Evolutionary conservation across 2,329 filamentous ascomycete genomes (phyloP), one percentile per base, ranked within the genome.

Genomic region (Ascomycota sp.): DNA sequence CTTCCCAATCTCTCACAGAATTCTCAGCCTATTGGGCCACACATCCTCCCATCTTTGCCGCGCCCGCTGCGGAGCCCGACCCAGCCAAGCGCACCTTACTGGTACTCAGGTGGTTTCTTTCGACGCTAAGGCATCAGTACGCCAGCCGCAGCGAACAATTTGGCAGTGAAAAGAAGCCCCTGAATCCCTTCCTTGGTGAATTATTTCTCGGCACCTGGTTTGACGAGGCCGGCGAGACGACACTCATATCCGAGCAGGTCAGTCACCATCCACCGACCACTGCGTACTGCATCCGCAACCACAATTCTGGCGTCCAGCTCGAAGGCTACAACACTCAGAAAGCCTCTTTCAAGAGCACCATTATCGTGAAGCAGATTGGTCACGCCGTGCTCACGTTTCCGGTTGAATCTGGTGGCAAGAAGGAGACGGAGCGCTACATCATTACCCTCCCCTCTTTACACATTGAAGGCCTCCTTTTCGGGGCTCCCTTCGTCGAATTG

Each of bases 21-120:
- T 85, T 79, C 57, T 80, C 75, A 36, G 69, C 75, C 30, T 85
- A 83, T 57, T 86, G 79, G 79, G 74, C 73, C 37, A 78, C 82
- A 41, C 75, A 83, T 44, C 79, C 79, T 4, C 53, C 61, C 12
- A 56, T 93, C 35, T 77, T 95, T 41, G 71, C 82, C 35, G 83
- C 85, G 9, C 81, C 86, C 3, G 77, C 82, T 29, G 63, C 65
- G 33, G 83, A 93, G 51, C 43, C 72, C 30, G 78, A 92, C 48
- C 68, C 83, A 1, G 70, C 77, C 43, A 89, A 82, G 59, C 73
- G 86, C 36, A 75, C 81, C 13, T 56, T 92, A 40, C 62, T 86
- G 22, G 86, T 95, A n/a, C 60, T 94, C 43, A 91, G 86, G 54
- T 95, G 86, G 86, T 95, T 94, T 57, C 57, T 95, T 32, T 85